These are phyloP conservation scores for Agarophyton chilense DNA, from an alignment of 23 red algal species.

Conservation along the genomic window DNA sequence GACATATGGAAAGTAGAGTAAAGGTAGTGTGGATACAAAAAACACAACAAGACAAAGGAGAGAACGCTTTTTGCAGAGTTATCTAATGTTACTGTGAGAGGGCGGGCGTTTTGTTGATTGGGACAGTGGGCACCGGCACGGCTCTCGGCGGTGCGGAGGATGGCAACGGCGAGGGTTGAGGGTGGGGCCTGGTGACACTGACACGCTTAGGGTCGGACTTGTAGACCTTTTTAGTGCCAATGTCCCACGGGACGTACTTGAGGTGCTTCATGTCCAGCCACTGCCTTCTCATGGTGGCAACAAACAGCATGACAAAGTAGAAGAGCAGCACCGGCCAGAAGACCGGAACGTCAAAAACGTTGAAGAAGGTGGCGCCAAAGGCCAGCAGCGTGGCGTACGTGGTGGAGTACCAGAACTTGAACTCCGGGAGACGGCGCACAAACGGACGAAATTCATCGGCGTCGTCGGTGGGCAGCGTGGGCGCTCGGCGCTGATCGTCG, in stretches of 20 bases:
- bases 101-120: constrained; percentile 16
- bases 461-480: constrained; percentile 45
- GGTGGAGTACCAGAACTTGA: constrained; percentile 92
- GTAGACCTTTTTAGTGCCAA: constrained; percentile 85
- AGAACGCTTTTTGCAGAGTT: not conserved
- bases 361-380: constrained; percentile 76
- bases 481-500: not conserved
- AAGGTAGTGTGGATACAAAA: not conserved
- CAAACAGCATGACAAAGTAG: constrained; percentile 93
- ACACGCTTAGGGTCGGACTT: constrained; percentile 67
- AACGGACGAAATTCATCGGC: constrained; percentile 92
- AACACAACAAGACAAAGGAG: no score
- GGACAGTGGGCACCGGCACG: constrained; percentile 34
- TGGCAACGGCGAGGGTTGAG: not conserved
- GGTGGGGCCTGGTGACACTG: constrained; percentile 39
- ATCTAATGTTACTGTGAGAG: constrained; percentile 11
- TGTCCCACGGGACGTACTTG: constrained; percentile 97
- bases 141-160: not conserved
- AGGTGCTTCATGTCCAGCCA: constrained; percentile 92
- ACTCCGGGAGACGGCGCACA: constrained; percentile 94
- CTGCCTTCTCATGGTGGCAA: constrained; percentile 91
- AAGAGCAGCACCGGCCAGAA: constrained; percentile 95
- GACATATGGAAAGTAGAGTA: no score
- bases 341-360: constrained; percentile 90
- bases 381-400: constrained; percentile 68